Evolutionary conservation across 1,139 yeast species (phyloP), one percentile per base, ranked within the genome.

Genomic region (Candida sp.): DNA sequence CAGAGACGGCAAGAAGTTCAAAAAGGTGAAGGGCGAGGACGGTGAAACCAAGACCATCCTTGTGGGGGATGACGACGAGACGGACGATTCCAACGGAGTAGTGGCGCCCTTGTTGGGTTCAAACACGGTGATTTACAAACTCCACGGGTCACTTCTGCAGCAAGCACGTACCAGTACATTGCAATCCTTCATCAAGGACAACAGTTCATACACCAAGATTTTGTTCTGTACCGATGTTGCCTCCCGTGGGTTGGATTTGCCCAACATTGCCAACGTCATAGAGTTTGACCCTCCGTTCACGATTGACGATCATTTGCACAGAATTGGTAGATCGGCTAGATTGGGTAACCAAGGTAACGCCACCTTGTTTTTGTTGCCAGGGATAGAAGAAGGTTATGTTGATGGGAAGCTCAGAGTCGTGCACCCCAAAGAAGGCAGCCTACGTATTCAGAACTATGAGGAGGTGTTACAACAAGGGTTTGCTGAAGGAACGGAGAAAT

Each of bases 81-180:
- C 59, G 7, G 68, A 68, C 23, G 69, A 73, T 50, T 56, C 58
- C 4, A 81, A 84, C 3, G 80, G 81, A 0, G 60, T 74, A 41
- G 77, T 85, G 0, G 80, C 88, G 0, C 90, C 91, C 2, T 60
- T 77, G 9, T 58, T 88, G n/a, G 77, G 80, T 6, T 63, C 75
- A 32, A 63, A 68, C 35, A 76, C 86, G 1, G 71, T 81, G 1
- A 73, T 88, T n/a, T 90, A 83, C 70, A 90, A 90, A 58, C 78
- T 94, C 8, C 99, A 96, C 67, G 99, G 99, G 44, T 90, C 97
- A 0, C 75, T 94, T 57, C 78, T 90, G 1, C 99, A 94, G 65
- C 92, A 84, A 56, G 77, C 82, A 32, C 87, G 99, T 71, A 83
- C 96, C 0, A 72, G 89, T 2, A 92, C 98, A 0, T 75, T 94